Base-by-base conservation (phyloP, 2,329 filamentous ascomycete species). In the Claviceps monticola region DNA sequence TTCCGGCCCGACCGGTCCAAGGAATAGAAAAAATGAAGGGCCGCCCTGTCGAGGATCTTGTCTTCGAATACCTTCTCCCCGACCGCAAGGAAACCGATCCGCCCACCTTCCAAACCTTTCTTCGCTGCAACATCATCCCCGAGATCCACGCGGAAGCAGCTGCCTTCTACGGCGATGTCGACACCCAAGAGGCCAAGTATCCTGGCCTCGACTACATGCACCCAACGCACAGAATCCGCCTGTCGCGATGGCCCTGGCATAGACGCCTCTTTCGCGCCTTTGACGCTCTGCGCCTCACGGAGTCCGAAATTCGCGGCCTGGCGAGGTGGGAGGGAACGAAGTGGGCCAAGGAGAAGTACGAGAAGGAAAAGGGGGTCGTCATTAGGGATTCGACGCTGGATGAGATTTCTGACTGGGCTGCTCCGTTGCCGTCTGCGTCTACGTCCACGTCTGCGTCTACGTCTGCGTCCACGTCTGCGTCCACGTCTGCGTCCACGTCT, bases 251-350 rank as follows among this genome's bases (percentile, higher is more conserved):
- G 73, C 78, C 76, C 16, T 88, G 86, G 79, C 86, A 91, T 66
- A 76, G 80, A 55, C 78, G 82, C 53, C 76, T 91, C 13, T 90
- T 91, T 66, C 78, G 81, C 42, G 84, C 85, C 29, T 88, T 91
- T 60, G 84, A 89, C 66, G 70, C 67, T 26, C 74, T 90, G 23
- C 75, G 74, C 44, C 72, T 90, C 41, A 91, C 86, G 7, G 70
- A 78, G 53, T 70, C 73, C 59, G 86, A 91, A 64, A 87, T 91
- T 58, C 74, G 79, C 51, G 72, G 74, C 48, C 72, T 90, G 62
- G 89, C 86, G 53, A 83, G 86, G 61, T 91, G 86, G 86, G 86
- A 90, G 69, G 86, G 86, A 53, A 90, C 86, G 9, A 81, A 83
- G 55, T 90, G 86, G 86, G 86, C 86, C 55, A 83, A 88, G 62